Percentiles rank a stretch among this genome's conserved stretches.
Evolutionary conservation across 2,329 filamentous ascomycete species (phyloP).

Genomic region (Juglanconis oblonga): DNA sequence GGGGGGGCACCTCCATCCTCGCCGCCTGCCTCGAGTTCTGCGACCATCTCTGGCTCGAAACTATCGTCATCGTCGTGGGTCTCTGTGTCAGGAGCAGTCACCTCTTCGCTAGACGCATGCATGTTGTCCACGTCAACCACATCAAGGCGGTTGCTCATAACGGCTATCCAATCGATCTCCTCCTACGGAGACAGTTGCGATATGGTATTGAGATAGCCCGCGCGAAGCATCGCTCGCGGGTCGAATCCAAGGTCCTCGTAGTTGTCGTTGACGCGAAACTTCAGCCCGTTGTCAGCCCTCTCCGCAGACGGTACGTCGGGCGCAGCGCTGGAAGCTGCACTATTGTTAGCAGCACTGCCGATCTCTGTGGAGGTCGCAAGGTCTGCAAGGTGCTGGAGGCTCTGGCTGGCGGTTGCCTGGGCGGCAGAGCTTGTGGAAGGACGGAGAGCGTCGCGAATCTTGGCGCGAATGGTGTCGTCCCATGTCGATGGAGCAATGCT

Average conservation of each 20-base stretch:
- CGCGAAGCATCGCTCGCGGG: conserved; percentile 34
- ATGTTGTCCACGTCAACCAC: too few relatives aligned
- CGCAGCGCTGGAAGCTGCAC: conserved; percentile 18
- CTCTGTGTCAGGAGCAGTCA: too few relatives aligned
- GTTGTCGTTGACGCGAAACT: conserved; percentile 25
- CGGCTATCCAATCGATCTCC: not conserved
- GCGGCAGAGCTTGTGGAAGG: conserved; percentile 35
- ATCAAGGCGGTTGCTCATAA: not conserved
- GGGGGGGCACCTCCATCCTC: too few relatives aligned
- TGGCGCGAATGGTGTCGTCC: conserved; percentile 53
- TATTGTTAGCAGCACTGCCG: conserved; percentile 23
- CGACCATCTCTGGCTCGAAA: too few relatives aligned
- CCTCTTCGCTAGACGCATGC: not conserved
- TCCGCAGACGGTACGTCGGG: not conserved
- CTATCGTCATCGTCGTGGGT: too few relatives aligned
- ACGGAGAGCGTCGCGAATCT: conserved; percentile 44
- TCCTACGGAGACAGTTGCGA: conserved; percentile 8
- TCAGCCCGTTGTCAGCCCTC: not conserved
- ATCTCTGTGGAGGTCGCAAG: conserved; percentile 43
- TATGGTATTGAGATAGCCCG: conserved; percentile 34
- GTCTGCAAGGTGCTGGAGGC: conserved; percentile 61
- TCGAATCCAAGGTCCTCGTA: conserved; percentile 43
- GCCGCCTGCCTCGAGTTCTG: too few relatives aligned
- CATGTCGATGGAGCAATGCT: conserved; percentile 49
- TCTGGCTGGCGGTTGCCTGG: conserved; percentile 45